Base-by-base conservation (phyloP, 345 rosid species). In the Litchi chinensis region DNA sequence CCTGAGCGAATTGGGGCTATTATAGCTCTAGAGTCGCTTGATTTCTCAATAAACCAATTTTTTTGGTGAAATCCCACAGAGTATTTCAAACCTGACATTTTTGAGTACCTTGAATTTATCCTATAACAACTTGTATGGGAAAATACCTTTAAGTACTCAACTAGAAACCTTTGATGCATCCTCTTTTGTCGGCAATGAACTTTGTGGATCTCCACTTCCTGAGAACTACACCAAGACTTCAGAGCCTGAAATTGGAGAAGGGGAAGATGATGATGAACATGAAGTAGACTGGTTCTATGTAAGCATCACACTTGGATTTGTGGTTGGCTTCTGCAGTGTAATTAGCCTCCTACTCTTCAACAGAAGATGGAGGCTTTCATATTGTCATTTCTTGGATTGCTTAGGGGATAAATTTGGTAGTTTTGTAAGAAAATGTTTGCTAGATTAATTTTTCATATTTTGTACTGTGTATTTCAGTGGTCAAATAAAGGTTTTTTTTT, bases 101-200 rank as follows among this genome's bases (percentile, higher is more conserved):
- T 65, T 65, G 68, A 65, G 40, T 15, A 6, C 13, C 18, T 24
- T 65, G 68, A 65, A 65, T 18, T 26, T 65, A 3, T 65, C 41
- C 3, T 24, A 65, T 15, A 65, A 65, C 68, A 65, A 65, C 16
- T 13, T 65, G 37, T 1, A 28, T 13, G 68, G 68, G 8, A 24
- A 7, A 32, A 74, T 79, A 40, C 82, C 82, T 56, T 10, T 10
- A 8, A 68, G 82, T 22, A 67, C 82, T 66, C 78, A 74, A 68
- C 6, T 44, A 37, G 16, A 16, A 16, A 19, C 39, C 9, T 39
- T 67, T 67, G 70, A 67, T 39, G 70, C 70, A 13, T 67, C 70
- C 21, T 37, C 39, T 37, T 67, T 67, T 6, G 40, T 37, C 0
- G 70, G 24, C 22, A 67, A 67, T 16, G 3, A 67, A 4, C 70